Conservation (phyloP, 768 basidiomycete genomes). For the Phaeotremella fagi region DNA sequence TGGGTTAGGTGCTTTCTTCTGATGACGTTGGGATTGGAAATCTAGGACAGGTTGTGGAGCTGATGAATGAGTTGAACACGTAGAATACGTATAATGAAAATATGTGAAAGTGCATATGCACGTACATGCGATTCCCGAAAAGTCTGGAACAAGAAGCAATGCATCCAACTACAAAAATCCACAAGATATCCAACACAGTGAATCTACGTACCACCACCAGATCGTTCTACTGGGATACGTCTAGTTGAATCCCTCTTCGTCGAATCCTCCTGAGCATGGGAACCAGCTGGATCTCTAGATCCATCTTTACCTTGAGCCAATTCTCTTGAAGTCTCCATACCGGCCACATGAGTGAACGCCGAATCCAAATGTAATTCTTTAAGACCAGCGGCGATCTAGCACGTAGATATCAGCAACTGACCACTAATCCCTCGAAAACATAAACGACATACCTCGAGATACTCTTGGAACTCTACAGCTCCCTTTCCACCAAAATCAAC, state of each 20-base stretch:
- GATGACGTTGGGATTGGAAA: background rate
- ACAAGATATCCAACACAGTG: background rate
- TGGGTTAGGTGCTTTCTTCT: slow-evolving; percentile 59
- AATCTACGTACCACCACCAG: slow-evolving; percentile 52
- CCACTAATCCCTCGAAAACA: background rate
- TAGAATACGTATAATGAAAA: background rate
- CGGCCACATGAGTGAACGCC: slow-evolving; percentile 47
- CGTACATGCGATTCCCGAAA: too few relatives aligned
- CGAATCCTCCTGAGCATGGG: slow-evolving; percentile 40
- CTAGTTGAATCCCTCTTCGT: slow-evolving; percentile 47
- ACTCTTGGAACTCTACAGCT: slow-evolving; percentile 73
- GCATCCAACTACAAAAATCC: background rate
- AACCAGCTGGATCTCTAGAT: slow-evolving; percentile 52
- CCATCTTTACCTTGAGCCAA: slow-evolving; percentile 49
- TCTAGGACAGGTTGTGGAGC: background rate
- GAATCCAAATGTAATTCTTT: slow-evolving; percentile 49
- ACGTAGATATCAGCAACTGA: slow-evolving; percentile 4
- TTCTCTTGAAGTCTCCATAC: slow-evolving; percentile 29
- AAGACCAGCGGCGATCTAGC: slow-evolving; percentile 50
- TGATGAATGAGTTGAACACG: background rate
- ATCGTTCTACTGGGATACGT: slow-evolving; percentile 57
- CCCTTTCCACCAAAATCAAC: slow-evolving; percentile 50
- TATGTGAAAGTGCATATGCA: background rate
- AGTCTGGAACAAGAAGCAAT: too few relatives aligned
- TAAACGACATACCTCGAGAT: slow-evolving; percentile 65